Conservation (phyloP, 495 filamentous ascomycete species). For the Oidiodendron maius region DNA sequence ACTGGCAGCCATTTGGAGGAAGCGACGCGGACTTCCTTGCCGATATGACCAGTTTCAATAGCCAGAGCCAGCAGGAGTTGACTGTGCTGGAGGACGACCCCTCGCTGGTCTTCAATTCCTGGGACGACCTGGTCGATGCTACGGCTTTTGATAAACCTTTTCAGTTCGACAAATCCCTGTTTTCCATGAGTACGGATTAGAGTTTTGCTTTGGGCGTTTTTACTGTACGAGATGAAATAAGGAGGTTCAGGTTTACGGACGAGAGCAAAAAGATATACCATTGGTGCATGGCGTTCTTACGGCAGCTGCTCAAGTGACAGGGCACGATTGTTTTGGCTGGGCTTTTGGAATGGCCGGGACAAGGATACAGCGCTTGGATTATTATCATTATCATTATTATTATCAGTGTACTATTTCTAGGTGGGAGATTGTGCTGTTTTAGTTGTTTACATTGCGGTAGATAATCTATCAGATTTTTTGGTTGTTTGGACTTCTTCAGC, state of each 20-base stretch:
- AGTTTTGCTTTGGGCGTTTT: conserved; percentile 10
- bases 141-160: conserved; percentile 36
- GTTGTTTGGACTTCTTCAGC: no score
- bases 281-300: conserved; percentile 18
- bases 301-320: no score
- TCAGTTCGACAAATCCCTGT: conserved; percentile 34
- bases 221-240: not conserved
- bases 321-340: no score
- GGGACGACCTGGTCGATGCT: conserved; percentile 33
- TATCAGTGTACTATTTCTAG: no score
- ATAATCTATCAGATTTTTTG: no score
- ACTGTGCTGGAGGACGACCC: conserved; percentile 16
- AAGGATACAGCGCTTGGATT: no score
- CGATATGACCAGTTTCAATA: conserved; percentile 29
- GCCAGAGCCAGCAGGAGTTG: conserved; percentile 23
- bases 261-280: conserved; percentile 13
- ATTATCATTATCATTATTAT: no score
- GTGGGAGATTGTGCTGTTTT: no score
- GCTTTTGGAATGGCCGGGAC: no score
- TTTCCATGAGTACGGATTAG: conserved; percentile 31
- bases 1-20: conserved; percentile 31
- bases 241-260: not conserved
- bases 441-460: no score
- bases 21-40: conserved; percentile 26
- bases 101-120: conserved; percentile 9